Base-by-base conservation (phyloP, 768 basidiomycete species). In the Russula ochroleuca region DNA sequence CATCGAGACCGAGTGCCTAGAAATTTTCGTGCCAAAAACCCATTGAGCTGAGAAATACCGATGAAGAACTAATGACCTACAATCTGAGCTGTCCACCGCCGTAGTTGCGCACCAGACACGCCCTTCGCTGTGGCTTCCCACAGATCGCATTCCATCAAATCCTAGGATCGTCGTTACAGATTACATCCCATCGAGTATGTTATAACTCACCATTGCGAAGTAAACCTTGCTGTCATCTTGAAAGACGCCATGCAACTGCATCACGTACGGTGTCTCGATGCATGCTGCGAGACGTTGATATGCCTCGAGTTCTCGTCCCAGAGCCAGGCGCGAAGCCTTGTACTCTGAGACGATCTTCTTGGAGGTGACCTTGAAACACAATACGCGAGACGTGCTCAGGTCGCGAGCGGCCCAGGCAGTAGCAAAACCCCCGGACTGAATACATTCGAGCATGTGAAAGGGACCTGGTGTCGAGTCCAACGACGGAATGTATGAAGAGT, bases 181-280 rank as follows among this genome's bases (percentile, higher is more conserved):
- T 28, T 1, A 43, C 14, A 15, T 23, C 40, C 54, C 8, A 15
- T 37, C 23, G 38, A 59, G 19, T 56, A 53, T 51, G 58, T 11
- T 31, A 38, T 5, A 33, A 63, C 67, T 37, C 45, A 67, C 67
- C 65, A 68, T 68, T 10, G 65, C 65, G 17, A 68, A 66, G 40
- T 51, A 68, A 10, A 67, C 59, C 40, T 43, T 56, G 23, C 28
- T 56, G 14, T 62, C 15, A 14, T 62, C 60, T 62, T 68, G 67
- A 38, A 68, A 68, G 31, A 67, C 65, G 11, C 52, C 67, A 28
- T 68, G 67, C 49, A 68, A 43, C 54, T 67, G 61, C 67, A 68
- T 68, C 7, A 68, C 61, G 37, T 61, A 67, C 23, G 64, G 62
- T 25, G 57, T 63, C 65, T 66, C 65, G 19, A 59, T 62, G 57